phyloP scores from a whole-genome alignment of 192 early-diverging fungal species.

The Kickxella alabastrina region DNA sequence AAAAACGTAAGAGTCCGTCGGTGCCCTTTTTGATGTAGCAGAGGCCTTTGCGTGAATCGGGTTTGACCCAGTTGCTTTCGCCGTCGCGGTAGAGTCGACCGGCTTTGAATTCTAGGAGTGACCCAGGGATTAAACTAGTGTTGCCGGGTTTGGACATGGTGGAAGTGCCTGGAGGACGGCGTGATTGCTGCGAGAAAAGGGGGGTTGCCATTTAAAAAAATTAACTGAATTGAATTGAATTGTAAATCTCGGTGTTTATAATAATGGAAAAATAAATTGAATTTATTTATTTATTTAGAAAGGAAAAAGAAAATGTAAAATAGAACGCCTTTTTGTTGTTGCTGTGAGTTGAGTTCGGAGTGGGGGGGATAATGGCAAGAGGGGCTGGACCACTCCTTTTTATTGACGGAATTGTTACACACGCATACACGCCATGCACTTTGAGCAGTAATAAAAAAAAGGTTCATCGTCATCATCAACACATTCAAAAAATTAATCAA shows the following conservation, averaged over 20 bases:
- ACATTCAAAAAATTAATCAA: neutral
- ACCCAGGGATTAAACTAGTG: neutral
- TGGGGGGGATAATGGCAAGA: too few species aligned
- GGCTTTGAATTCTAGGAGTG: conserved; percentile 64
- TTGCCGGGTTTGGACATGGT: neutral
- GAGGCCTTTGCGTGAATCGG: conserved; percentile 68
- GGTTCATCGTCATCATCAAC: neutral
- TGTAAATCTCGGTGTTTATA: too few species aligned
- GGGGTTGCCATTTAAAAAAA: conserved; percentile 7
- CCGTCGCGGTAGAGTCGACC: conserved; percentile 66
- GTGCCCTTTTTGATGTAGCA: conserved; percentile 49
- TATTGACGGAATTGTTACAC: too few species aligned
- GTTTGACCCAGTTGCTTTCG: conserved; percentile 61
- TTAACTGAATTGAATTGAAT: too few species aligned
- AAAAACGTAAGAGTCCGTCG: conserved; percentile 74
- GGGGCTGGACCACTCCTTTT: too few species aligned
- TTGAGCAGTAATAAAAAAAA: neutral
- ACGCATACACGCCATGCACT: too few species aligned
- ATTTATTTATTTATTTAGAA: too few species aligned
- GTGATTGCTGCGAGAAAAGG: conserved; percentile 5
- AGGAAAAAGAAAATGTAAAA: too few species aligned
- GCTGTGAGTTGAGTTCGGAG: too few species aligned
- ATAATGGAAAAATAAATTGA: too few species aligned
- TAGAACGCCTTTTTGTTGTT: too few species aligned
- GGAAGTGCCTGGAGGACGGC: neutral